A percentile compares a stretch with the other conserved stretches of the same genome.
Evolutionary conservation across 2,329 filamentous ascomycete species (phyloP).

Genomic region (Coniochaeta sp.): DNA sequence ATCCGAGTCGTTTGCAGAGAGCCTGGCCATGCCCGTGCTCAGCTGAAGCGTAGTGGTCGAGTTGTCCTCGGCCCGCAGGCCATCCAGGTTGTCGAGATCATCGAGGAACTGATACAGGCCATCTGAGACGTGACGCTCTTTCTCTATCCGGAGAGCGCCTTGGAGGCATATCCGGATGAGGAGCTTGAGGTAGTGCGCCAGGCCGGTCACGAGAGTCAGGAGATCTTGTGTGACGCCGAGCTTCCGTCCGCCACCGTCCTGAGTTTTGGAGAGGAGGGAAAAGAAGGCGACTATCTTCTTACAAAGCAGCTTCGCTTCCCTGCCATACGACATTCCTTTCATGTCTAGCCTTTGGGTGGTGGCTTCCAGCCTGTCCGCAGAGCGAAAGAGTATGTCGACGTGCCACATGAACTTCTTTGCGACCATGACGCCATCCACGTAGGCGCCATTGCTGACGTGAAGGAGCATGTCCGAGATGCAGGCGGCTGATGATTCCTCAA

Average conservation of each 20-base stretch:
- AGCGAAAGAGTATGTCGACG: conserved; percentile 85
- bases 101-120: conserved; percentile 78
- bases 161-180: conserved; percentile 95
- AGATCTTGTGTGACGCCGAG: conserved; percentile 95
- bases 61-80: conserved; percentile 63
- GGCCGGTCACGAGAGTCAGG: conserved; percentile 90
- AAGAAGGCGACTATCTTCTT: conserved; percentile 99
- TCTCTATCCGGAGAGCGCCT: conserved; percentile 83
- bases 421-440: conserved; percentile 88
- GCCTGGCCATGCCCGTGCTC: conserved; percentile 54
- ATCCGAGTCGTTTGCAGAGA: conserved; percentile 73
- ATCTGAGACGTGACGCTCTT: conserved; percentile 66
- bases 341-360: conserved; percentile 61
- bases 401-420: conserved; percentile 96
- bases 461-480: conserved; percentile 99
- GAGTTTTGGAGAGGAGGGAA: conserved; percentile 85
- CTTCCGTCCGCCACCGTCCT: conserved; percentile 83
- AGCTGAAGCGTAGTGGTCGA: conserved; percentile 48
- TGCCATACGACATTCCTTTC: conserved; percentile 84
- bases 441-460: conserved; percentile 95
- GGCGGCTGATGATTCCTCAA: conserved; percentile 94
- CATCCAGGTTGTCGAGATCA: conserved; percentile 77
- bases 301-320: conserved; percentile 97
- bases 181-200: conserved; percentile 95
- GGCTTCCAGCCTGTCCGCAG: conserved; percentile 76